phyloP scores from a whole-genome alignment of 1,284 basidiomycete species.

The Abortiporus biennis region DNA sequence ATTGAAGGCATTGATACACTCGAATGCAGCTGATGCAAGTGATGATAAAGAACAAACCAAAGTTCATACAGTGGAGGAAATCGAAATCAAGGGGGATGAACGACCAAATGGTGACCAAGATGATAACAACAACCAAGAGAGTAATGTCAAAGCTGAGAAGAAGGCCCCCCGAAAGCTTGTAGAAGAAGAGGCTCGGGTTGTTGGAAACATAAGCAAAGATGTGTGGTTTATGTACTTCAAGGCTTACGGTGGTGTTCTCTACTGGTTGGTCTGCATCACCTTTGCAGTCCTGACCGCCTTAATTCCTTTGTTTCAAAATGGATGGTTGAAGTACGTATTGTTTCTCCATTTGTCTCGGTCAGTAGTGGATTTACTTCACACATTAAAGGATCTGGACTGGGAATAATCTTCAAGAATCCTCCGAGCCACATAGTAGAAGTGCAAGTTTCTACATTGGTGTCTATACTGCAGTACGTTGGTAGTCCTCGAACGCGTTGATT shows the following conservation, averaged over 20 bases:
- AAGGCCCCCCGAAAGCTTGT: constrained; percentile 80
- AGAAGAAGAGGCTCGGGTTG: constrained; percentile 86
- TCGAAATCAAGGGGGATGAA: constrained; percentile 12
- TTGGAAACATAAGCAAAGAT: constrained; percentile 71
- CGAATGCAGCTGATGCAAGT: constrained; percentile 39
- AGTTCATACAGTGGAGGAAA: constrained; percentile 19
- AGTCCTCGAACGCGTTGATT: too few species aligned
- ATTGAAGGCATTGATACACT: constrained; percentile 64
- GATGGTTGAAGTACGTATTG: constrained; percentile 64
- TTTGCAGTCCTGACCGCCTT: constrained; percentile 61
- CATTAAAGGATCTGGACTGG: constrained; percentile 62
- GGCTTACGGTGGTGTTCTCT: constrained; percentile 60
- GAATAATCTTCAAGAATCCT: constrained; percentile 29
- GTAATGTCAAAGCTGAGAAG: constrained; percentile 34
- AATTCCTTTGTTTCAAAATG: constrained; percentile 77
- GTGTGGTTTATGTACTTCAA: constrained; percentile 81
- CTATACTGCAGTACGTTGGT: constrained; percentile 58
- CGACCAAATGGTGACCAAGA: constrained; percentile 29
- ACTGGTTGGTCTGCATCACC: constrained; percentile 67
- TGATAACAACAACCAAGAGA: constrained; percentile 34
- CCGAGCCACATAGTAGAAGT: too few species aligned
- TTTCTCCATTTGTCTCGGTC: constrained; percentile 1
- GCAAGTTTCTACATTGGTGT: constrained; percentile 73
- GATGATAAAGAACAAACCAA: constrained; percentile 26
- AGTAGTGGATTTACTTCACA: constrained; percentile 4